These are phyloP conservation scores for Aphanomyces cochlioides DNA, from an alignment of 352 stramenopile species.

Conservation along the genomic window DNA sequence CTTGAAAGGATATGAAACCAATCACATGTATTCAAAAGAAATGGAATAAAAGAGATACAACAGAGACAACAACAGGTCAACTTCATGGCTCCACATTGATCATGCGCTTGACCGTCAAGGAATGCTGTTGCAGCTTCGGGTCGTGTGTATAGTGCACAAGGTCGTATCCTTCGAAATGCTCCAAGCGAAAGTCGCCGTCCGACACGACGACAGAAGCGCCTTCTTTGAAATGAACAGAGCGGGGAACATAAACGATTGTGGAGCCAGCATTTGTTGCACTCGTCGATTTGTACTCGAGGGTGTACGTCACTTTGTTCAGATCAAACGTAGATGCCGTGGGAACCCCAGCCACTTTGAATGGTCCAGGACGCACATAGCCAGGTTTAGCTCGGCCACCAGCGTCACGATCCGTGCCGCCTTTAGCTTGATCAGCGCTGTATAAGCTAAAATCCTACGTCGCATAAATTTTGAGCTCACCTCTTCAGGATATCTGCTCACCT, in stretches of 20 bases:
- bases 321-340: conserved; percentile 59
- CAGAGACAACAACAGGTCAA: no score
- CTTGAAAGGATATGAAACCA: no score
- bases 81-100: no score
- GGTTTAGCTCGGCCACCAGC: conserved; percentile 28
- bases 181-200: conserved; percentile 33
- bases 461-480: neutral
- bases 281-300: conserved; percentile 41
- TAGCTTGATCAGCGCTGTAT: conserved; percentile 46
- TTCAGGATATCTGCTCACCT: conserved; percentile 31
- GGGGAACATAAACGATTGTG: conserved; percentile 36
- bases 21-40: no score
- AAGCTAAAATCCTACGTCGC: conserved; percentile 59
- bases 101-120: conserved; percentile 35
- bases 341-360: conserved; percentile 60
- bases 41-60: no score
- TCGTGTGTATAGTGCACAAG: conserved; percentile 43
- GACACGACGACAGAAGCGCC: conserved; percentile 40
- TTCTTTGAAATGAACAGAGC: conserved; percentile 30
- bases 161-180: conserved; percentile 40
- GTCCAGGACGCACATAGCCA: conserved; percentile 64
- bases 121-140: conserved; percentile 36
- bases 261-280: conserved; percentile 29
- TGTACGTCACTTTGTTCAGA: conserved; percentile 49
- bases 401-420: conserved; percentile 34